Base-by-base conservation (phyloP, 306 rosid genomes). In the Lathyrus oleraceus region DNA sequence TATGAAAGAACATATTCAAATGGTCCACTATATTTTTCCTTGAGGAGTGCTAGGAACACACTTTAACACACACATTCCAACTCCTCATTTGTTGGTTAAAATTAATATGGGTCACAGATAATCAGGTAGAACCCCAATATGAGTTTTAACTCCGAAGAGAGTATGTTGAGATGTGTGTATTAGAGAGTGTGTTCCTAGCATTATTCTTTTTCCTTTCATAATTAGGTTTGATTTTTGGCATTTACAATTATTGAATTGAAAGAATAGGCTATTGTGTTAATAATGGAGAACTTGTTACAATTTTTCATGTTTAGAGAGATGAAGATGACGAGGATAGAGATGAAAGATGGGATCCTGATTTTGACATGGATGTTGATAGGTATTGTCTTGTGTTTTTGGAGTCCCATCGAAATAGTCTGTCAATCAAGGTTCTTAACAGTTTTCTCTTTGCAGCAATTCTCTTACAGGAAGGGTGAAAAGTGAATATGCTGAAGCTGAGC, bases 301-400 rank as follows among this genome's bases (percentile, higher is more conserved):
- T 53, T 58, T 67, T 43, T 74, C 38, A 54, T 74, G 47, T 73
- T 52, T 47, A 78, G 83, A 73, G 47, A 60, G 86, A 82, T 47
- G 83, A 78, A 71, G 83, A 75, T 71, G 65, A 82, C 30, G 78
- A 75, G 20, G 76, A 66, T 30, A 58, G 64, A 53, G 86, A 82
- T 71, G 78, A 71, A 61, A 59, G 76, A 54, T 75, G 81, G 86
- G 81, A 54, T 61, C 83, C 79, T 30, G 78, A 82, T 71, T 82
- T 72, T 71, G 83, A 78, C 43, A 66, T 49, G 78, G 81, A 75
- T 45, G 70, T 60, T 60, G 65, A 82, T 52, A 62, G 83, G 86
- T 82, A 82, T 40, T 14, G 14, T 77, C 38, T 64, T 6, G 42
- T 74, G 70, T 25, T 75, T 63, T 13, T 42, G 38, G 30, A 40